Evolutionary conservation across 192 early-diverging fungal genomes (phyloP).

Genomic region (Umbelopsis sp.): DNA sequence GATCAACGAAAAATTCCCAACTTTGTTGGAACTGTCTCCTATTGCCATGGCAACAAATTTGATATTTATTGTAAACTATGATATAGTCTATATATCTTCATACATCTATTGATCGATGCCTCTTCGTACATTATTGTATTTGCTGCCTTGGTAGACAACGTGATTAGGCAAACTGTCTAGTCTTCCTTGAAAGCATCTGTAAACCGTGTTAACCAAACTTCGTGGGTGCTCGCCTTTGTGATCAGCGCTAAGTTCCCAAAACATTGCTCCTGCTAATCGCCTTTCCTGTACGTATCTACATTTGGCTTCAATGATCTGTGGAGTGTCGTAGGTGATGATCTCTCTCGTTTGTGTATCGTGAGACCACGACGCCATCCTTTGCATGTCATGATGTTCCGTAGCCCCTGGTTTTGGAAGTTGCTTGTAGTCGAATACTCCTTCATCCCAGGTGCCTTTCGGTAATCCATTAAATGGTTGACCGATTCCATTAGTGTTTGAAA

Average conservation of each 20-base stretch:
- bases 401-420: conserved; percentile 66
- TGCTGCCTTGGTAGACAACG: conserved; percentile 45
- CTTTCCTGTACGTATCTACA: conserved; percentile 59
- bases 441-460: conserved; percentile 86
- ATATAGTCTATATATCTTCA: no score
- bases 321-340: conserved; percentile 83
- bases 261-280: conserved; percentile 72
- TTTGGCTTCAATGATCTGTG: conserved; percentile 65
- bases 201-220: conserved; percentile 42
- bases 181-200: conserved; percentile 16
- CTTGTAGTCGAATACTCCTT: conserved; percentile 92
- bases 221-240: conserved; percentile 38
- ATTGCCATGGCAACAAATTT: no score
- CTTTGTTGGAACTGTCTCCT: no score
- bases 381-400: conserved; percentile 74
- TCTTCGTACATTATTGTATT: conserved; percentile 50
- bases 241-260: conserved; percentile 76
- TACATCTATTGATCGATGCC: not conserved
- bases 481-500: conserved; percentile 79
- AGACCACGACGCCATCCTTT: conserved; percentile 77
- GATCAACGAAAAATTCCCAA: no score
- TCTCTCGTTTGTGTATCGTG: conserved; percentile 71
- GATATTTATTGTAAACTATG: no score
- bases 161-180: conserved; percentile 48
- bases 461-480: conserved; percentile 67